These are phyloP conservation scores for Rhizopus delemar DNA, from an alignment of 371 early-diverging fungal species.

Conservation along the genomic window DNA sequence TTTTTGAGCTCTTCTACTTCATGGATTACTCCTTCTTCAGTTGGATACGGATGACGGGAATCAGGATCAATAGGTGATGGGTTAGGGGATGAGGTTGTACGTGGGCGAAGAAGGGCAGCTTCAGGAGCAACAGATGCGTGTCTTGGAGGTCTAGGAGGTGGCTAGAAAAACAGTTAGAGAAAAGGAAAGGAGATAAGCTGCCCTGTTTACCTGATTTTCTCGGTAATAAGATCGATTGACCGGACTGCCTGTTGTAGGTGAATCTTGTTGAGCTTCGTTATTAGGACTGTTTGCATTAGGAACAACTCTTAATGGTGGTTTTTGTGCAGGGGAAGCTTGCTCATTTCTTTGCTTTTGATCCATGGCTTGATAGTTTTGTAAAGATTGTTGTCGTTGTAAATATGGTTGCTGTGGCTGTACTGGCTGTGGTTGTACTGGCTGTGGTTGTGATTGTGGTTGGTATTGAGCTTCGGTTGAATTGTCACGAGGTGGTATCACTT, in stretches of 20 bases:
- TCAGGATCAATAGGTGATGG: conserved; percentile 18
- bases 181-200: neutral
- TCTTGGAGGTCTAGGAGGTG: conserved; percentile 40
- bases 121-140: conserved; percentile 48
- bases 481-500: conserved; percentile 9
- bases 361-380: neutral
- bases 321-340: neutral
- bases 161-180: conserved; percentile 4
- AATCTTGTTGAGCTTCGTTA: neutral
- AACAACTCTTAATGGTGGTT: neutral
- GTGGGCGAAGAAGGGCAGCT: conserved; percentile 48
- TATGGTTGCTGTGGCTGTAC: conserved; percentile 4
- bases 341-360: conserved; percentile 3
- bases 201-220: conserved; percentile 10
- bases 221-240: conserved; percentile 19
- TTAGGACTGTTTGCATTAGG: conserved; percentile 1
- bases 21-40: conserved; percentile 46
- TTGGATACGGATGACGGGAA: conserved; percentile 34
- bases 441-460: conserved; percentile 1
- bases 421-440: neutral
- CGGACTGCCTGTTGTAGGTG: conserved; percentile 9
- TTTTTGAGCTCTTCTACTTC: neutral
- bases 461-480: conserved; percentile 6
- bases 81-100: conserved; percentile 43
- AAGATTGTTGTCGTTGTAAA: conserved; percentile 12